A percentile compares a stretch with the other conserved stretches of the same genome.
Evolutionary conservation across 192 early-diverging fungal species (phyloP).

Genomic region (Entomortierella parvispora): DNA sequence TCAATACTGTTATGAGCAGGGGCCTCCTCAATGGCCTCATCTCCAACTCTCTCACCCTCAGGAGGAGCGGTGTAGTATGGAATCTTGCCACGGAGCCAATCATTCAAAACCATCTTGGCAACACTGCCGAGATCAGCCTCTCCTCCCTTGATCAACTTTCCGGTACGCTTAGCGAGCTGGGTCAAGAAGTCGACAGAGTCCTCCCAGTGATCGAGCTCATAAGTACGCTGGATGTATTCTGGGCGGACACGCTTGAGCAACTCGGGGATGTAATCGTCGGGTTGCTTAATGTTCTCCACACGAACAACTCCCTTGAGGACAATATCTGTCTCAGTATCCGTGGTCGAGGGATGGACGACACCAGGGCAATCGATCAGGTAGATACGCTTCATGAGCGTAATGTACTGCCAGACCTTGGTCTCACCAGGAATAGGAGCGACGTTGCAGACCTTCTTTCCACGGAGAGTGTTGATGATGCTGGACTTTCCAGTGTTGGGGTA

Average conservation of each 20-base stretch:
- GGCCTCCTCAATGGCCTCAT: constrained; percentile 30
- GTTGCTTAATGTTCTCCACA: constrained; percentile 87
- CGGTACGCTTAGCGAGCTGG: constrained; percentile 86
- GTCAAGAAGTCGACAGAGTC: constrained; percentile 92
- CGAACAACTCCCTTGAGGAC: constrained; percentile 97
- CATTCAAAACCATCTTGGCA: constrained; percentile 97
- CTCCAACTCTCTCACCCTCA: constrained; percentile 54
- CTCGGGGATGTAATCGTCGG: constrained; percentile 92
- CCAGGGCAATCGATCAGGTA: constrained; percentile 99
- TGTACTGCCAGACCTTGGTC: constrained; percentile 99
- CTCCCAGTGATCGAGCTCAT: constrained; percentile 87
- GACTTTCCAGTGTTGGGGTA: constrained; percentile 98
- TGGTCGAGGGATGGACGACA: constrained; percentile 88
- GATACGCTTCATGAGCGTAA: constrained; percentile 97
- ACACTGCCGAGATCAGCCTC: constrained; percentile 94
- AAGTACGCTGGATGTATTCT: constrained; percentile 94
- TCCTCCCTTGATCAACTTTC: constrained; percentile 94
- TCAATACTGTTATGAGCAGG: constrained; percentile 26
- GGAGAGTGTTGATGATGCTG: constrained; percentile 98
- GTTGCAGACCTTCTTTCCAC: constrained; percentile 96
- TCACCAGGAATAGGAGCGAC: constrained; percentile 99
- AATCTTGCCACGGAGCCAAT: constrained; percentile 98
- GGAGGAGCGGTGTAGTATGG: constrained; percentile 93
- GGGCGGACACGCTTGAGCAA: constrained; percentile 84
- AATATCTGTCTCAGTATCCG: constrained; percentile 94